Base-by-base conservation (phyloP, 1,284 basidiomycete species). In the Malassezia slooffiae region DNA sequence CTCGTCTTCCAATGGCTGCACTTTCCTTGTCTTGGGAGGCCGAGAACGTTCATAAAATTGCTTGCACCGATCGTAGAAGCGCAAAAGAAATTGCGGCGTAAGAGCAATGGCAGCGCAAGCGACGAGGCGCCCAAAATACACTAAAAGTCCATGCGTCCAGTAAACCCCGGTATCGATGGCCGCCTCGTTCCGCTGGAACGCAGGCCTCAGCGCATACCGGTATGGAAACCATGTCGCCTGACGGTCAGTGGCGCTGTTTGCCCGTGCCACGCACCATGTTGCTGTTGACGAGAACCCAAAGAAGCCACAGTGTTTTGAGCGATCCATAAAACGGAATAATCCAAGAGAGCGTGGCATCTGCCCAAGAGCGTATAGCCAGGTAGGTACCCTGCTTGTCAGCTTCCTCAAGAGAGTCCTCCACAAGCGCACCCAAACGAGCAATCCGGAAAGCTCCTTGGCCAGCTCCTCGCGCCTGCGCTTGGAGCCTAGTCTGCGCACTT, bases 211-310 rank as follows among this genome's bases (percentile, higher is more conserved):
- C 8, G 3, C 34, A 41, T 15, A 31, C 46, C 37, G 21, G 29
- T 13, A 17, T n/a, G n/a, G n/a, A n/a, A n/a, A n/a, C n/a, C n/a
- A n/a, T n/a, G n/a, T n/a, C n/a, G n/a, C n/a, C n/a, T n/a, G n/a
- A n/a, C n/a, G n/a, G n/a, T n/a, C n/a, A n/a, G n/a, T n/a, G n/a
- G n/a, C n/a, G n/a, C n/a, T n/a, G n/a, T n/a, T n/a, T n/a, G n/a
- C n/a, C n/a, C n/a, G n/a, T n/a, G n/a, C n/a, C 15, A 35, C 40
- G 21, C 29, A 37, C 43, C 26, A 29, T 41, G 5, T 21, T 8
- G 3, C 29, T 33, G 20, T 48, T 41, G 8, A 30, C 20, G 24
- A 43, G 34, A 40, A 48, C 39, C 46, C 46, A 48, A n/a, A 48
- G 7, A 17, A 48, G 41, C 46, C 46, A 48, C 11, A 38, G 15